Conservation (phyloP, 805 yeast genomes). For the Suhomyces sp. region DNA sequence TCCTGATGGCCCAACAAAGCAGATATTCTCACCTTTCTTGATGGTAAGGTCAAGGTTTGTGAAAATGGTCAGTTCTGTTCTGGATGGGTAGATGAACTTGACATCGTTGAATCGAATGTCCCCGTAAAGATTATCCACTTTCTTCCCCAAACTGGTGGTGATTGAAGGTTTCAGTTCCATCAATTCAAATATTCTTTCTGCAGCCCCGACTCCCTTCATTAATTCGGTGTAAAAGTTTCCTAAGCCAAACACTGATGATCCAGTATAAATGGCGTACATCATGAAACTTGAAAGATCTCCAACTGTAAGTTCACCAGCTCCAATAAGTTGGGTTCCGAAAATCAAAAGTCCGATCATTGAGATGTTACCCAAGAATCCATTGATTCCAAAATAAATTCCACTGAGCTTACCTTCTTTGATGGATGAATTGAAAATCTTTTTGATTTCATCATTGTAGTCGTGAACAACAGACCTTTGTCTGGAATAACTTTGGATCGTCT, state of each 20-base stretch:
- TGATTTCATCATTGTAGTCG: constrained; percentile 72
- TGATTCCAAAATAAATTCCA: constrained; percentile 74
- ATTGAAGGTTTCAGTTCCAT: constrained; percentile 76
- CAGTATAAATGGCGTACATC: constrained; percentile 94
- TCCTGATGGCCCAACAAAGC: constrained; percentile 97
- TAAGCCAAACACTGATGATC: constrained; percentile 86
- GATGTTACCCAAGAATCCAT: constrained; percentile 81
- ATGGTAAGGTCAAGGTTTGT: constrained; percentile 57
- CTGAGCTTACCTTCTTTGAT: constrained; percentile 76
- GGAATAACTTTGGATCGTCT: constrained; percentile 87
- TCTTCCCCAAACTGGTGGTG: constrained; percentile 60
- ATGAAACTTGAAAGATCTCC: constrained; percentile 91
- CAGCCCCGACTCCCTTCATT: constrained; percentile 98
- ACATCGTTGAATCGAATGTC: constrained; percentile 64
- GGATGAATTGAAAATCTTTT: constrained; percentile 61
- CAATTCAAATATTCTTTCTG: constrained; percentile 85
- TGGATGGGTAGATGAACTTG: constrained; percentile 77
- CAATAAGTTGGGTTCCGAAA: constrained; percentile 80
- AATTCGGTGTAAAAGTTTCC: constrained; percentile 90
- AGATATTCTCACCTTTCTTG: constrained; percentile 79
- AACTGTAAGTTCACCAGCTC: constrained; percentile 69
- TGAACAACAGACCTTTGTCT: constrained; percentile 79
- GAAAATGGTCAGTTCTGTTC: constrained; percentile 71
- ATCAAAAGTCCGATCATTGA: constrained; percentile 75
- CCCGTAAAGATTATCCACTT: constrained; percentile 45